Base-by-base conservation (phyloP, 345 rosid species). In the Boechera stricta region DNA sequence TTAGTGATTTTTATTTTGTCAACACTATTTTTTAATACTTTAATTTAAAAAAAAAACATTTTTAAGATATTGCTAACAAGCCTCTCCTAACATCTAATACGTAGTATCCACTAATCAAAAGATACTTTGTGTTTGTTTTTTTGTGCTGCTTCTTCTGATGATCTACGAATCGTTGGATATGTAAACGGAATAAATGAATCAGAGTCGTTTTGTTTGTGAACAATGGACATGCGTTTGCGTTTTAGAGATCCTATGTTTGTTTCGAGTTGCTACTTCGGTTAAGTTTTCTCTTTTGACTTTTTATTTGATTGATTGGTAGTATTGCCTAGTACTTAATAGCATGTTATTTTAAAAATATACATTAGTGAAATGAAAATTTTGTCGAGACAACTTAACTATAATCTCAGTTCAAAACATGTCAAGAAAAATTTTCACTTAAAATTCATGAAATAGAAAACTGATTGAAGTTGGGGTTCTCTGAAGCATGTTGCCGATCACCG, bases 401-500 rank as follows among this genome's bases (percentile, higher is more conserved):
- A 10, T 53, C n/a, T 24, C 32, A 29, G 32, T 26, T 26, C 1
- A 26, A 26, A 26, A 2, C 2, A 26, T 26, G 28, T 26, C 28
- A 26, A 26, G 28, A 26, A 26, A 21, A 26, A 1, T 26, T 26
- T 21, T 21, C 54, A 18, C 12, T 51, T 9, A 0, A 21, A 52
- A 9, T 7, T 52, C 10, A 24, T 52, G 28, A 52, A 12, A 51
- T 3, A 55, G 39, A 21, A 21, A 21, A 21, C 21, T 21, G 21
- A 31, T 31, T 36, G 10, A 59, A 60, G 47, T 36, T n/a, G 45
- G 16, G 5, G 18, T 31, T 55, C 36, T 28, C 8, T 28, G 60
- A 53, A 24, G 77, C 45, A 90, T 79, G 79, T 88, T 89, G 1
- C 93, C 94, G 2, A 89, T 86, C 36, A 88, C 70, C 2, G 93